Base-by-base conservation (phyloP, 345 rosid genomes). In the Eucalyptus sideroxylon region DNA sequence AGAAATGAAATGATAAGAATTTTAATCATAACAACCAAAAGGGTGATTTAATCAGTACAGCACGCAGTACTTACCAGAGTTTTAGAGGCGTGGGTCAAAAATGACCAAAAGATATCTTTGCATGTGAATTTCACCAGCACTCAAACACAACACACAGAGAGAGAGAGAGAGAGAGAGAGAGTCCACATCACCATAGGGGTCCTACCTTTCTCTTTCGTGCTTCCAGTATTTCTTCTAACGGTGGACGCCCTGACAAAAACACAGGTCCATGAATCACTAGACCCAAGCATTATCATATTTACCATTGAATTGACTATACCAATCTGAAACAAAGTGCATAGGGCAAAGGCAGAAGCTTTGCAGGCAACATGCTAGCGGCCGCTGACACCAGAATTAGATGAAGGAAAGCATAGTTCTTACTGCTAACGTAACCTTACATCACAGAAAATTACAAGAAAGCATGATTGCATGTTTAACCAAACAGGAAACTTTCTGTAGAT, bases 161-260 rank as follows among this genome's bases (percentile, higher is more conserved):
- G 42, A 31, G 42, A 69, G 81, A 69, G 82, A 69, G 23, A 69
- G 42, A 69, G 81, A 69, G 80, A 67, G 80, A 53, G 21, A 49
- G 82, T 77, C 47, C 85, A 40, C 85, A 77, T 77, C 30, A 40
- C 30, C 21, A 44, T 21, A 31, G 50, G 88, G 81, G 56, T 50
- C 91, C 6, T 93, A 96, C 98, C 97, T 96, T 94, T 89, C 89
- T 92, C 92, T 94, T 95, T 91, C 97, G 92, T 83, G 94, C 93
- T 92, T 96, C 98, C 93, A 96, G 89, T 50, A 97, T 89, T 86
- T 93, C 93, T 85, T 93, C 96, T 87, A 97, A 59, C n/a, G 96
- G 92, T 62, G 96, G 98, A 50, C 97, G 95, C 45, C 99, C 99
- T 97, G 87, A 4, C 40, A 8, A 65, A 88, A 40, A n/a, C 16